phyloP scores from a whole-genome alignment of 176 grass and related monocot species.

The Oryza officinalis region DNA sequence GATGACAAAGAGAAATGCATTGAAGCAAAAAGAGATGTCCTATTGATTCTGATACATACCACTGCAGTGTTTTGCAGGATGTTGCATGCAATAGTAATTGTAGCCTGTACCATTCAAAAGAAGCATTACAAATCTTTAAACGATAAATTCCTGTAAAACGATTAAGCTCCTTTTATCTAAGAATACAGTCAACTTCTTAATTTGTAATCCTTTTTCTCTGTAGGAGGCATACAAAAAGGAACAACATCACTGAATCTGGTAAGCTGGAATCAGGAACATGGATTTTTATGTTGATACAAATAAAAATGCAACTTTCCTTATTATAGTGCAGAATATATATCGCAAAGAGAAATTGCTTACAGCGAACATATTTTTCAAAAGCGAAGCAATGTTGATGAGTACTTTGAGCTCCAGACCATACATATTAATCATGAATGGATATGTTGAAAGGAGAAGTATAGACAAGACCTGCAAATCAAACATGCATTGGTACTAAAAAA shows the following conservation, averaged over 20 bases:
- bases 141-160: background rate
- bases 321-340: background rate
- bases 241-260: background rate
- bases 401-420: constrained; percentile 52
- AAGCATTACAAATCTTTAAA: constrained; percentile 16
- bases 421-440: constrained; percentile 60
- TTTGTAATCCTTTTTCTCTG: background rate
- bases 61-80: constrained; percentile 70
- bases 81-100: constrained; percentile 61
- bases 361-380: constrained; percentile 58
- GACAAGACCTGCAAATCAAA: constrained; percentile 53
- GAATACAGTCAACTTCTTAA: background rate
- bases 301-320: background rate
- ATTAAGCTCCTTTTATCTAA: background rate
- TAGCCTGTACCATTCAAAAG: constrained; percentile 53
- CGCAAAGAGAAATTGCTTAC: constrained; percentile 38
- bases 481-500: background rate
- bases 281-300: constrained; percentile 8
- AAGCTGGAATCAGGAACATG: background rate
- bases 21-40: background rate
- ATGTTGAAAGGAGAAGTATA: constrained; percentile 57
- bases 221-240: background rate
- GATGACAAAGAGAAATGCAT: background rate
- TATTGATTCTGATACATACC: constrained; percentile 28
- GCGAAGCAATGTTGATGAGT: constrained; percentile 54